A percentile compares a stretch with the other conserved stretches of the same genome.
phyloP scores from a whole-genome alignment of 371 early-diverging fungal genomes.

The Rhizopus delemar region DNA sequence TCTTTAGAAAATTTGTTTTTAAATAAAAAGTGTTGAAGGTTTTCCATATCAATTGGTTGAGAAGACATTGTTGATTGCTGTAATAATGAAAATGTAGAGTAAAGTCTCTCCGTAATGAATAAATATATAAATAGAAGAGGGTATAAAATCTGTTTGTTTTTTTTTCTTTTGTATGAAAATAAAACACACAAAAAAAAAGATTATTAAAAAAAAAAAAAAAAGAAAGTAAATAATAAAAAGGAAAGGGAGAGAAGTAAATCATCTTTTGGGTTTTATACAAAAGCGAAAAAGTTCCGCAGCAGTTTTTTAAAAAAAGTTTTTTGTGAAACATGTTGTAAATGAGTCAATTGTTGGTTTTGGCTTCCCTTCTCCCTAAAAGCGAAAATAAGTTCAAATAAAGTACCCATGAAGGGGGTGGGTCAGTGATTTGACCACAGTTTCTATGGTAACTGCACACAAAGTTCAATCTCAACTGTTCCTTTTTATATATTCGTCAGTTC shows the following conservation, averaged over 20 bases:
- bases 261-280: constrained; percentile 20
- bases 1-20: background rate
- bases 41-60: constrained; percentile 16
- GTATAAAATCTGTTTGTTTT: background rate
- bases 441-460: background rate
- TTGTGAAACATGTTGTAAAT: constrained; percentile 8
- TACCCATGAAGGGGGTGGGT: background rate
- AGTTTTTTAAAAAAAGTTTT: background rate
- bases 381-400: background rate
- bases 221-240: constrained; percentile 9
- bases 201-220: constrained; percentile 3
- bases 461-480: background rate
- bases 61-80: constrained; percentile 13
- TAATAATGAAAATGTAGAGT: background rate
- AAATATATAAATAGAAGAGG: background rate
- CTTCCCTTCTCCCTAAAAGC: background rate
- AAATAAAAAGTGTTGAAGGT: constrained; percentile 22
- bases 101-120: constrained; percentile 4
- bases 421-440: constrained; percentile 1
- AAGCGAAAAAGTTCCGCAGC: constrained; percentile 12
- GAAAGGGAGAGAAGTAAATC: background rate
- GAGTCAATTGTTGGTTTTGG: constrained; percentile 7
- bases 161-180: constrained; percentile 2
- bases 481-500: background rate
- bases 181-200: constrained; percentile 15